Conservation (phyloP, 106 monocot species). For the Vanilla planifolia region DNA sequence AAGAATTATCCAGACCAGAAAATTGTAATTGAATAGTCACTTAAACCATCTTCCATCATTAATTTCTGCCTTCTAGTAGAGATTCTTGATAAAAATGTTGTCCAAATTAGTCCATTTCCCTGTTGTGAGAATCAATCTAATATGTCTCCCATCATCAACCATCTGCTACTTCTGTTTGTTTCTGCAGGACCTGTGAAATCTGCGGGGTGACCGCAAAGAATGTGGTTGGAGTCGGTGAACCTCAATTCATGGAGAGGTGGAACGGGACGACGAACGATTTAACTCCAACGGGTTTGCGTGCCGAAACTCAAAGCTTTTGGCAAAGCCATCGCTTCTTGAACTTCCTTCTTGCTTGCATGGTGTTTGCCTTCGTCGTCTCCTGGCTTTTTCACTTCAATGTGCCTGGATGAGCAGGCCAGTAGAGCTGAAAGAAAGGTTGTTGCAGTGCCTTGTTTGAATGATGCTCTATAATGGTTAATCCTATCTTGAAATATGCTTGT, state of each 20-base stretch:
- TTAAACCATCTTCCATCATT: too few relatives aligned
- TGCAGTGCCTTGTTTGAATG: too few relatives aligned
- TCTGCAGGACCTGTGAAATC: slow-evolving; percentile 51
- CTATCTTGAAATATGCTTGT: too few relatives aligned
- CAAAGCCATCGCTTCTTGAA: slow-evolving; percentile 51
- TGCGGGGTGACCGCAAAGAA: slow-evolving; percentile 46
- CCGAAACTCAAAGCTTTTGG: slow-evolving; percentile 41
- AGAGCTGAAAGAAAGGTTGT: too few relatives aligned
- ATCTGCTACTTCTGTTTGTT: background rate
- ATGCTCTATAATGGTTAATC: too few relatives aligned
- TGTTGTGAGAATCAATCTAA: too few relatives aligned
- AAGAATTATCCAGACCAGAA: too few relatives aligned
- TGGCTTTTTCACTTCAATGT: slow-evolving; percentile 67
- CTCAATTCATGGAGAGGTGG: slow-evolving; percentile 29
- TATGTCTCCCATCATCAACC: too few relatives aligned
- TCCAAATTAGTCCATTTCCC: too few relatives aligned
- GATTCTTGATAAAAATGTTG: too few relatives aligned
- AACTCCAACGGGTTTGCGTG: background rate
- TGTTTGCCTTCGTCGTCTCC: slow-evolving; percentile 51
- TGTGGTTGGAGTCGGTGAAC: slow-evolving; percentile 24
- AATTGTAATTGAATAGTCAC: too few relatives aligned
- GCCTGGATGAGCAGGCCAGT: slow-evolving; percentile 27
- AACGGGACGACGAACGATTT: slow-evolving; percentile 19
- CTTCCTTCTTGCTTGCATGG: slow-evolving; percentile 53
- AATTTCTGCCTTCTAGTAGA: too few relatives aligned